phyloP scores from a whole-genome alignment of 768 basidiomycete genomes.

The Paxillus involutus region DNA sequence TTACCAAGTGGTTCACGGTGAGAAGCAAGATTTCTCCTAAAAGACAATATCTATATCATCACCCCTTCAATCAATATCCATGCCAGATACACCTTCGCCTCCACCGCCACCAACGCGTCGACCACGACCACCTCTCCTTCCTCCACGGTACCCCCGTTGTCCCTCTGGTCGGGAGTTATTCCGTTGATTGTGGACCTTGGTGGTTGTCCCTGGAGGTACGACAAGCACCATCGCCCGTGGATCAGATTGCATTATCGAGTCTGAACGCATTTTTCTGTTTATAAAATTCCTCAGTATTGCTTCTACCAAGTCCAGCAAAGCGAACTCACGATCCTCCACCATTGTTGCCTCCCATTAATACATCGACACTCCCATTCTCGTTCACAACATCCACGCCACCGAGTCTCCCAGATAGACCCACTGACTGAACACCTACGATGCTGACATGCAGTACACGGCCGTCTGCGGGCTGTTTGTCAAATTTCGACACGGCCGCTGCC shows the following conservation, averaged over 20 bases:
- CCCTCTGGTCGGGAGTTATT: conserved; percentile 21
- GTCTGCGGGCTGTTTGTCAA: conserved; percentile 80
- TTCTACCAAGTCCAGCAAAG: background rate
- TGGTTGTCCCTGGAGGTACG: conserved; percentile 65
- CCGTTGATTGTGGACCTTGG: conserved; percentile 47
- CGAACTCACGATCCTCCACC: conserved; percentile 53
- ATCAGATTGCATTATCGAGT: conserved; percentile 57
- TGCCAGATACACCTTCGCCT: conserved; percentile 13
- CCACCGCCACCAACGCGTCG: conserved; percentile 21
- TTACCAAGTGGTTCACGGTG: conserved; percentile 9
- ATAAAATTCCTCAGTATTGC: background rate
- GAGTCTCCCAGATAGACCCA: conserved; percentile 56
- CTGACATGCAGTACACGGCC: conserved; percentile 69
- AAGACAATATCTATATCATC: background rate
- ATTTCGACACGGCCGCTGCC: conserved; percentile 66
- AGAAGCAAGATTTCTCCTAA: background rate
- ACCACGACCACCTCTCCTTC: conserved; percentile 21
- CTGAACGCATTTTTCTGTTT: conserved; percentile 81
- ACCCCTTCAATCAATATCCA: conserved; percentile 29
- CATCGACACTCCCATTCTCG: conserved; percentile 40
- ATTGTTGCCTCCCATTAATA: conserved; percentile 53
- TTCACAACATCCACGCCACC: conserved; percentile 51
- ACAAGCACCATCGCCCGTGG: conserved; percentile 70
- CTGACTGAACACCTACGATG: conserved; percentile 57
- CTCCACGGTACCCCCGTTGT: conserved; percentile 29